Base-by-base conservation (phyloP, 1,284 basidiomycete species). In the Moniliophthora roreri region DNA sequence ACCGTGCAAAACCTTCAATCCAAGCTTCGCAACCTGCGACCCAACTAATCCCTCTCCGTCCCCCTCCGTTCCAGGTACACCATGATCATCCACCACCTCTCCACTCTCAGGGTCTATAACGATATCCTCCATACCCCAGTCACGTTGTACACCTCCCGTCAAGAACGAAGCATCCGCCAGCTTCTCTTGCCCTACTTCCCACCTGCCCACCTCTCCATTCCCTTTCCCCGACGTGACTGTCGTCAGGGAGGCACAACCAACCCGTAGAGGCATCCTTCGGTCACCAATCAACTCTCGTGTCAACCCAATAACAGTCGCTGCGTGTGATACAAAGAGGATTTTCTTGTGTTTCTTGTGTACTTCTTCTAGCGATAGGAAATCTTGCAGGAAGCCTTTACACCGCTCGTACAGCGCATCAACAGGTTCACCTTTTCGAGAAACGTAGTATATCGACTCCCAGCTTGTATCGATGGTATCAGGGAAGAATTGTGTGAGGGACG, bases 121-220 rank as follows among this genome's bases (percentile, higher is more conserved):
- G 13, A 87, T 77, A 64, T 91, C 82, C 60, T 89, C 84, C 56
- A 92, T 84, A 10, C 91, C 90, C 91, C 91, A 94, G 44, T 89
- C 87, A 56, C 90, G 76, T 52, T 80, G 75, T 1, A 80, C 63
- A 2, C 87, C 88, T 1, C 75, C 52, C 1, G 52, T 77, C 57
- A 92, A 64, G 65, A 88, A 85, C 1, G 65, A 63, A 4, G 80
- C 85, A 49, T 81, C 79, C 0, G 77, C 85, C 32, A 89, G 61
- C 32, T 65, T 66, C 28, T 74, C 66, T 51, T 74, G 44, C 55
- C 55, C 52, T 34, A 26, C 67, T 81, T 84, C 85, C 8, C 56
- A 66, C 1, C 78, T 79, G 15, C 76, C 52, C 4, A 66, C 58
- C 6, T 58, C 59, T 16, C 51, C 56, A 13, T 52, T 59, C 1